Conservation (phyloP, 495 filamentous ascomycete species). For the Penicillium paradoxum region DNA sequence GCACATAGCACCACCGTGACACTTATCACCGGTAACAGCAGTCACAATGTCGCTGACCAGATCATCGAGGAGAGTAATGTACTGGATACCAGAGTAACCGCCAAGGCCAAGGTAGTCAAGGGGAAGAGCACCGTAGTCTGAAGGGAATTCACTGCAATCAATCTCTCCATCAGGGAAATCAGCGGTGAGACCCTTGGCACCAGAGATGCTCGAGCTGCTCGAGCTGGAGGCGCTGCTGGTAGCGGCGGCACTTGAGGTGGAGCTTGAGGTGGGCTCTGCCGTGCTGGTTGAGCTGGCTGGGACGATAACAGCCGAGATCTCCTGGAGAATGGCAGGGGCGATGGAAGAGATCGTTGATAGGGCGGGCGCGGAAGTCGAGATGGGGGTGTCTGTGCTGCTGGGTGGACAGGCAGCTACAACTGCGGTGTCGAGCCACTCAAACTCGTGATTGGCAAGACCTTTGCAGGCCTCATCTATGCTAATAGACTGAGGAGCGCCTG, state of each 20-base stretch:
- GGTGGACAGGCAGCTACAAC: conserved; percentile 31
- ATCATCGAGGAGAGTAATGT: conserved; percentile 35
- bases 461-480: conserved; percentile 52
- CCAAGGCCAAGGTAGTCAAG: conserved; percentile 62
- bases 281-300: conserved; percentile 16
- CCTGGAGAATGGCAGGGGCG: too few relatives aligned
- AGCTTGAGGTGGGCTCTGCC: conserved; percentile 10
- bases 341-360: too few relatives aligned
- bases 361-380: conserved; percentile 21
- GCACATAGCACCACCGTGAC: conserved; percentile 65
- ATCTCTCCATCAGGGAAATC: conserved; percentile 76
- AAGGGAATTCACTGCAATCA: conserved; percentile 70
- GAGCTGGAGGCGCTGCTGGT: conserved; percentile 16
- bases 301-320: too few relatives aligned
- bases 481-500: conserved; percentile 34
- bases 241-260: conserved; percentile 12
- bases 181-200: conserved; percentile 53
- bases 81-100: conserved; percentile 82
- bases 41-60: conserved; percentile 58
- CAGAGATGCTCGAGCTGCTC: conserved; percentile 21
- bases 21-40: conserved; percentile 50
- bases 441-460: conserved; percentile 53
- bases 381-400: conserved; percentile 14
- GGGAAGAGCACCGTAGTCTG: conserved; percentile 72
- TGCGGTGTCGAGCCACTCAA: conserved; percentile 36